Percentiles rank a stretch among this genome's conserved stretches.
Evolutionary conservation across 1,284 basidiomycete species (phyloP).

Genomic region (Boletus semigastroideus): DNA sequence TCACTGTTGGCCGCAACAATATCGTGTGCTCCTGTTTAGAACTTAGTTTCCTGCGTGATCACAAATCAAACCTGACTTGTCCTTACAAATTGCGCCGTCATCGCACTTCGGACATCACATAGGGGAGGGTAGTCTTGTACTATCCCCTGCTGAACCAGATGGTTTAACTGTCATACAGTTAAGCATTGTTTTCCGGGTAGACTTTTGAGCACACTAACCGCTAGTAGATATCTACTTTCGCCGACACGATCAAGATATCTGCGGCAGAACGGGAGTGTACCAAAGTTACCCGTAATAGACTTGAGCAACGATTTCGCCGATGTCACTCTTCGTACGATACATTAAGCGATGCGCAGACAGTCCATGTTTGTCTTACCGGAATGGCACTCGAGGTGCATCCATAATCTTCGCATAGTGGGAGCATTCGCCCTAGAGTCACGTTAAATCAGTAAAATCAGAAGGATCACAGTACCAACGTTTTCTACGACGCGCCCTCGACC

Average conservation of each 20-base stretch:
- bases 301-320: constrained; percentile 86
- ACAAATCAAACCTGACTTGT: not conserved
- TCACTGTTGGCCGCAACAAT: constrained; percentile 85
- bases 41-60: constrained; percentile 5
- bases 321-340: constrained; percentile 56
- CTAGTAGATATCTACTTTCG: constrained; percentile 94
- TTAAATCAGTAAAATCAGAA: constrained; percentile 7
- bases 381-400: constrained; percentile 69
- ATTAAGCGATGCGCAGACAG: not conserved
- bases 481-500: constrained; percentile 94
- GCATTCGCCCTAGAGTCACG: constrained; percentile 71
- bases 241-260: constrained; percentile 91
- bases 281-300: constrained; percentile 92
- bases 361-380: constrained; percentile 50
- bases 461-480: constrained; percentile 46
- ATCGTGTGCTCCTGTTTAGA: constrained; percentile 84
- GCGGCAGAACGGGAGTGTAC: constrained; percentile 93
- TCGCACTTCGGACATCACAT: constrained; percentile 75
- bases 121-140: constrained; percentile 96
- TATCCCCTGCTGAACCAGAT: constrained; percentile 85
- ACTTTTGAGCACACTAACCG: constrained; percentile 52
- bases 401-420: constrained; percentile 87
- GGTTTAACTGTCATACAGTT: constrained; percentile 64
- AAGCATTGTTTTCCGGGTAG: not conserved
- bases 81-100: constrained; percentile 93